Evolutionary conservation across 2,329 filamentous ascomycete genomes (phyloP).

Genomic region (Aspergillus vadensis): DNA sequence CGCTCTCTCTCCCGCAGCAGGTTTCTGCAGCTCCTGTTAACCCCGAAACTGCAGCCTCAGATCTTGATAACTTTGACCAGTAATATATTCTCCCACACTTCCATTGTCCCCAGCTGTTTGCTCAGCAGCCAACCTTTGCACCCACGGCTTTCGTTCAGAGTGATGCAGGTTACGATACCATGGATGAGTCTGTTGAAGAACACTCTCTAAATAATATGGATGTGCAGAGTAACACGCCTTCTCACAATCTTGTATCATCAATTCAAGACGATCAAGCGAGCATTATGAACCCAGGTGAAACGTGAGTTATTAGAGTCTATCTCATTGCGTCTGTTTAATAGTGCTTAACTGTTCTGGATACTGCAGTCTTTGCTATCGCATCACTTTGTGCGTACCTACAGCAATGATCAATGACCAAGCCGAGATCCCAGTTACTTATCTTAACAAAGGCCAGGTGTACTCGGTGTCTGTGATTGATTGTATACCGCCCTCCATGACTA

Average conservation of each 20-base stretch:
- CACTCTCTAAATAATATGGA: slow-evolving; percentile 63
- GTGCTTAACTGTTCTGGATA: slow-evolving; percentile 18
- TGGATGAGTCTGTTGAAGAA: slow-evolving; percentile 68
- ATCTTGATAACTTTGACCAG: slow-evolving; percentile 68
- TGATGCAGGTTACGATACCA: slow-evolving; percentile 75
- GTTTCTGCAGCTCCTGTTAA: slow-evolving; percentile 60
- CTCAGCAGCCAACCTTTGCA: slow-evolving; percentile 64
- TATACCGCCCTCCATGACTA: slow-evolving; percentile 59
- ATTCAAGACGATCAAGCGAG: slow-evolving; percentile 30
- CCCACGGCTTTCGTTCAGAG: slow-evolving; percentile 80
- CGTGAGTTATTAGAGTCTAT: slow-evolving; percentile 41
- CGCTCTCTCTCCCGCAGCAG: slow-evolving; percentile 73
- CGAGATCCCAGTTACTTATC: slow-evolving; percentile 94
- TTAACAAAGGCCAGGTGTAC: slow-evolving; percentile 97
- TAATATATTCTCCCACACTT: slow-evolving; percentile 61
- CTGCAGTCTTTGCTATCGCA: slow-evolving; percentile 77
- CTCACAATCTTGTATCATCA: slow-evolving; percentile 46
- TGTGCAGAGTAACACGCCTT: slow-evolving; percentile 53
- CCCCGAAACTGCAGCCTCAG: slow-evolving; percentile 62
- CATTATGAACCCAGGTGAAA: slow-evolving; percentile 52
- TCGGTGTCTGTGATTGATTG: slow-evolving; percentile 83
- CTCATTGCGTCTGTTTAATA: not conserved
- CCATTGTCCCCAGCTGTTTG: slow-evolving; percentile 71
- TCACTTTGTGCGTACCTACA: slow-evolving; percentile 87
- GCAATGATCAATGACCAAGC: slow-evolving; percentile 86